Evolutionary conservation across 805 yeast species (phyloP), one percentile per base, ranked within the genome.

Genomic region (Teunomyces stri): DNA sequence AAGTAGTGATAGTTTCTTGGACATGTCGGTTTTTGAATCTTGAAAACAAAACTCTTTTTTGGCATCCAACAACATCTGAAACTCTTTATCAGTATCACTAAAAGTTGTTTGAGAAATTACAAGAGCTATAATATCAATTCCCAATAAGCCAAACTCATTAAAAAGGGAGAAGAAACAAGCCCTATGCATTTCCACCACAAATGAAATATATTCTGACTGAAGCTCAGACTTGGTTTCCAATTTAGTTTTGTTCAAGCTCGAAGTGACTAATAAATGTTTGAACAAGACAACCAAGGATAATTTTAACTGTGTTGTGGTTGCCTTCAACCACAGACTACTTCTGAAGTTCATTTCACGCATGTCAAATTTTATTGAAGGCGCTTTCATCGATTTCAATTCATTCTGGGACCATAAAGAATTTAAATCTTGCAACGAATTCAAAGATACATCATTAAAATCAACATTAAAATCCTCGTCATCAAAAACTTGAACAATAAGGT

Each of bases 271-370:
- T 3, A 70, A 39, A 25, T 57, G 51, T 43, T 62, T 68, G 57
- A 70, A 67, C 15, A 70, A 58, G 0, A 63, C 53, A 15, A 60
- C 53, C 43, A 72, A 52, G 0, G 74, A 59, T 1, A 69, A 41
- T 43, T 70, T 69, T 40, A 72, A 59, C 51, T 70, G 72, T 42
- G 63, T 65, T 1, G 74, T 59, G 2, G 74, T 67, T 1, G 75
- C 74, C 13, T 47, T 50, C 6, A 72, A 52, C 77, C 77, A 72
- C n/a, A 66, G 53, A 13, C 48, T 45, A 3, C 60, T 55, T 40
- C 69, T 47, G 35, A 21, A 37, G 16, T 29, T 15, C 13, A 27
- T 18, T 10, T 37, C 29, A 21, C 54, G 58, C 10, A 21, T 37
- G 12, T 22, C 25, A 11, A 37, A 11, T 9, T 37, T 22, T 12